Percentiles rank a stretch among this genome's conserved stretches.
Evolutionary conservation across 306 rosid species (phyloP).

Genomic region (Fragaria vesca): DNA sequence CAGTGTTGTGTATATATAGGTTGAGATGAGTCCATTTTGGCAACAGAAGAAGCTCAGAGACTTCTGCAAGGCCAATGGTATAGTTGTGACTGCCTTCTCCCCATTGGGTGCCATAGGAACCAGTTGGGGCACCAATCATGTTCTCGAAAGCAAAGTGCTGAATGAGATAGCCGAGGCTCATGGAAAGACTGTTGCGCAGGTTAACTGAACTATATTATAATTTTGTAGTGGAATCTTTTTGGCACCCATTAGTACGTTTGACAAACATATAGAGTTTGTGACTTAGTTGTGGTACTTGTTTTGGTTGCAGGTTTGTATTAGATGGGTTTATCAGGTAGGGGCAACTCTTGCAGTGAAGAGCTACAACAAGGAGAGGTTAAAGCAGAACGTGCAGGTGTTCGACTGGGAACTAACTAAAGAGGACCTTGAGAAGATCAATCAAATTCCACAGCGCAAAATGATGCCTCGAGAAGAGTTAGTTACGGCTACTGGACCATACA

Average conservation of each 20-base stretch:
- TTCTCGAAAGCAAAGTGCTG: not conserved
- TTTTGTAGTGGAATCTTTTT: not conserved
- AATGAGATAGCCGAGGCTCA: not conserved
- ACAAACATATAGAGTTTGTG: not conserved
- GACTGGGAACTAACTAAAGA: not conserved
- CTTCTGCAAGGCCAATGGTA: not conserved
- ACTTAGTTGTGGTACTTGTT: not conserved
- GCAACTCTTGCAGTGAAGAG: not conserved
- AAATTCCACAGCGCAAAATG: not conserved
- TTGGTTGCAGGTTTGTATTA: not conserved
- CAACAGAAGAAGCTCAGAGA: not conserved
- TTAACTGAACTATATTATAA: not conserved
- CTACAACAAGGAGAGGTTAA: not conserved
- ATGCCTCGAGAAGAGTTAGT: not conserved
- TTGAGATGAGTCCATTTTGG: conserved; percentile 1
- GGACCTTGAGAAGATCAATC: not conserved
- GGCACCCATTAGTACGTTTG: not conserved
- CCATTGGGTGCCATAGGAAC: not conserved
- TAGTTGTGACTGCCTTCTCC: not conserved
- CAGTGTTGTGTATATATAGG: not conserved
- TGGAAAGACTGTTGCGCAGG: not conserved
- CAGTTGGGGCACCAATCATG: not conserved
- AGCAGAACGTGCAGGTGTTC: not conserved
- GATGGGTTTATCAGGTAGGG: not conserved
- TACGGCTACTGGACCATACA: not conserved